phyloP scores from a whole-genome alignment of 2,329 filamentous ascomycete species.

The Escovopsis sp. region DNA sequence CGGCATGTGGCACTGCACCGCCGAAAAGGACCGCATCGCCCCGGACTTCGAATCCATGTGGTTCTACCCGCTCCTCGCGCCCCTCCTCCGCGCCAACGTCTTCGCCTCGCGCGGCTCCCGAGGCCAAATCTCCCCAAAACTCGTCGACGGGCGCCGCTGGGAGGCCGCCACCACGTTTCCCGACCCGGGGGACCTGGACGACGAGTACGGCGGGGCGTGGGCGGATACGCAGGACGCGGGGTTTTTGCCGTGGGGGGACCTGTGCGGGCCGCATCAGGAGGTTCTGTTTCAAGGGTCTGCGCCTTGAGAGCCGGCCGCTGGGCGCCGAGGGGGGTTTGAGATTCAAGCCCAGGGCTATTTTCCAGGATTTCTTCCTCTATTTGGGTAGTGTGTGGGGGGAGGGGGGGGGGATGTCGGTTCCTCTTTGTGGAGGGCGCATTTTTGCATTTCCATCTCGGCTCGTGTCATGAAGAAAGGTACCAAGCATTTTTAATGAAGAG shows the following conservation, averaged over 20 bases:
- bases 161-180: conserved; percentile 8
- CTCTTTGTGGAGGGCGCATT: no score
- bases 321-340: no score
- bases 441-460: no score
- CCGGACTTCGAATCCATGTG: conserved; percentile 20
- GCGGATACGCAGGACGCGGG: conserved; percentile 8
- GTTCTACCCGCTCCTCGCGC: conserved; percentile 20
- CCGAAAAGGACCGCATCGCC: conserved; percentile 18
- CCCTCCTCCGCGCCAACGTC: conserved; percentile 15
- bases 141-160: conserved; percentile 19
- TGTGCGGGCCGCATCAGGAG: conserved; percentile 13
- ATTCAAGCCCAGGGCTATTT: no score
- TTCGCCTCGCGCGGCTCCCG: conserved; percentile 10
- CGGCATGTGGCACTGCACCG: conserved; percentile 24
- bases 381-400: no score
- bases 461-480: no score
- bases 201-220: conserved; percentile 12
- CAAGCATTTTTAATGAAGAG: no score
- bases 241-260: conserved; percentile 14
- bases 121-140: conserved; percentile 11
- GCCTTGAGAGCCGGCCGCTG: no score
- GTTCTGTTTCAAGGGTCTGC: no score
- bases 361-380: no score
- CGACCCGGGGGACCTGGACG: background rate
- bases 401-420: no score